A percentile compares a stretch with the other conserved stretches of the same genome.
phyloP scores from a whole-genome alignment of 208 protist species.

The Acanthamoeba castellanii region DNA sequence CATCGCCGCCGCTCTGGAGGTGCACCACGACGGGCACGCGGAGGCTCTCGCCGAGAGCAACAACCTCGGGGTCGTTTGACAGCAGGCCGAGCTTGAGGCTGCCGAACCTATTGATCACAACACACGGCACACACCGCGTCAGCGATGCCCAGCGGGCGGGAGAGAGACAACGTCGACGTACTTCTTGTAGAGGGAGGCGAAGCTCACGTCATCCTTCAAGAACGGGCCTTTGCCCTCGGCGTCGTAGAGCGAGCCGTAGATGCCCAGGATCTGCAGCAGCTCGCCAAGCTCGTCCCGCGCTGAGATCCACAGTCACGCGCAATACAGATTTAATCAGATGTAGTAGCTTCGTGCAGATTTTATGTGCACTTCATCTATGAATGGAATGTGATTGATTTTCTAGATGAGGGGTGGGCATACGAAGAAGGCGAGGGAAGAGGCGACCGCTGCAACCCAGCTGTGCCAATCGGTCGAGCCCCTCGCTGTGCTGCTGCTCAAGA shows the following conservation, averaged over 20 bases:
- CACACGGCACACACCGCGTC: background rate
- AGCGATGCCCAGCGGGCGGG: too few species aligned
- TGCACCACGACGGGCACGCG: background rate
- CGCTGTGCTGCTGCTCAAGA: background rate
- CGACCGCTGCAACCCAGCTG: background rate
- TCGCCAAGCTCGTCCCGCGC: background rate
- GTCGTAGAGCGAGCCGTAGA: constrained; percentile 1
- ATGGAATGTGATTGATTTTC: too few species aligned
- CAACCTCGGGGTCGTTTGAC: background rate
- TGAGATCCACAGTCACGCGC: background rate
- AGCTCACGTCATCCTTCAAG: background rate
- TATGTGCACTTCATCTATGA: too few species aligned
- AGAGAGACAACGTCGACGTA: background rate
- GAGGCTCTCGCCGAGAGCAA: background rate
- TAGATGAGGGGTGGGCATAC: background rate
- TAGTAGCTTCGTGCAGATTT: background rate
- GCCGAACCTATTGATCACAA: background rate
- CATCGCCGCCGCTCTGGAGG: background rate
- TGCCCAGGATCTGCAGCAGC: background rate
- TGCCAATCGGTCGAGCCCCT: background rate
- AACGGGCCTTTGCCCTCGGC: background rate
- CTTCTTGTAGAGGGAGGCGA: constrained; percentile 25
- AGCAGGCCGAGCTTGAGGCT: background rate
- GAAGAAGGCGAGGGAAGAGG: background rate
- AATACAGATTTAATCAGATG: background rate